A percentile compares a stretch with the other conserved stretches of the same genome.
Evolutionary conservation across 306 rosid genomes (phyloP).

Genomic region (Sicyos edulis): DNA sequence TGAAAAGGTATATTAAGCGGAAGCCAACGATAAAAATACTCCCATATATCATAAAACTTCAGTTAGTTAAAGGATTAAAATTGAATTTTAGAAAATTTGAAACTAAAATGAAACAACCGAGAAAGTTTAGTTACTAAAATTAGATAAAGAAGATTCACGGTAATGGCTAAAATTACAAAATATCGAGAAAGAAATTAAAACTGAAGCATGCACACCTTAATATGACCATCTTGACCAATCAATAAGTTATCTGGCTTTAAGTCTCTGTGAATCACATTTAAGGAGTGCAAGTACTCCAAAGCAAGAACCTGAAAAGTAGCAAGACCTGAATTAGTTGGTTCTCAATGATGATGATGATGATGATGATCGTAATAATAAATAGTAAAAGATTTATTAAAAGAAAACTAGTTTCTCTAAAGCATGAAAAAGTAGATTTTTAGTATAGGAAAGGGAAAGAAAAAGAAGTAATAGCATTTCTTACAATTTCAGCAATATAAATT

Average conservation of each 20-base stretch:
- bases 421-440: neutral
- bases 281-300: slow-evolving; percentile 86
- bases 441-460: slow-evolving; percentile 8
- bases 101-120: no score
- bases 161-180: neutral
- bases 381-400: neutral
- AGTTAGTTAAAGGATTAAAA: no score
- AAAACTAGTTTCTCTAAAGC: neutral
- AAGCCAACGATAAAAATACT: no score
- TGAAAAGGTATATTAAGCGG: no score
- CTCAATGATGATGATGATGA: neutral
- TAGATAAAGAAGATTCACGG: neutral
- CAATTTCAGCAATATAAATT: slow-evolving; percentile 88
- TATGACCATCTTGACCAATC: slow-evolving; percentile 95
- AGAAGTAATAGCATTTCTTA: slow-evolving; percentile 35
- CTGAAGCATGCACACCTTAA: slow-evolving; percentile 54
- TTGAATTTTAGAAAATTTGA: no score
- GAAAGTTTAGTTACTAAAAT: no score
- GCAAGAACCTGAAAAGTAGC: slow-evolving; percentile 74
- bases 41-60: no score
- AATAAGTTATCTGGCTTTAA: slow-evolving; percentile 96
- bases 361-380: no score
- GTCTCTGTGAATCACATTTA: slow-evolving; percentile 85
- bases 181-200: slow-evolving; percentile 15
- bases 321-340: neutral